Percentiles rank a stretch among this genome's conserved stretches.
Conservation (phyloP, 2,329 filamentous ascomycete species). For the Chalaropsis thielavioides region DNA sequence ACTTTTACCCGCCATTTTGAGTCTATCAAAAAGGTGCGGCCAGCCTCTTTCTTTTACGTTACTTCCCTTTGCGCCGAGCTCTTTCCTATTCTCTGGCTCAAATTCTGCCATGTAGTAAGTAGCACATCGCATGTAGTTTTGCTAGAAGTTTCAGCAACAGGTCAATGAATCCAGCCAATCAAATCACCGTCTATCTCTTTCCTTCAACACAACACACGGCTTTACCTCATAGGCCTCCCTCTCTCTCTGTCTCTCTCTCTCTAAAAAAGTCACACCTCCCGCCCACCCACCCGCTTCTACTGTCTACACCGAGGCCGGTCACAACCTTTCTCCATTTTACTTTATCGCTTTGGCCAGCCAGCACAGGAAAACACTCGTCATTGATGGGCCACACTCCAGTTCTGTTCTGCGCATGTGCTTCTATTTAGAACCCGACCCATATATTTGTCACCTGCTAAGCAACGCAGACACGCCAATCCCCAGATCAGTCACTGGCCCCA, state of each 20-base stretch:
- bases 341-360: not conserved
- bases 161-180: not conserved
- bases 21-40: constrained; percentile 10
- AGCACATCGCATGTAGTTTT: too few relatives aligned
- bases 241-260: not conserved
- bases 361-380: not conserved
- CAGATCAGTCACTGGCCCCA: not conserved
- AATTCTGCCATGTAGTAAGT: not conserved
- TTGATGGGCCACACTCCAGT: not conserved
- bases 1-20: constrained; percentile 14
- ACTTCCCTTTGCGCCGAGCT: not conserved
- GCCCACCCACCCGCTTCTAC: not conserved
- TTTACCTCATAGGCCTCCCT: not conserved
- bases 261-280: not conserved
- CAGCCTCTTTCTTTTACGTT: constrained; percentile 13
- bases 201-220: not conserved
- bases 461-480: not conserved
- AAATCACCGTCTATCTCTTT: not conserved
- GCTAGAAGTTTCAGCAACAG: not conserved
- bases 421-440: not conserved
- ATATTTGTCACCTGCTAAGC: not conserved
- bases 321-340: not conserved
- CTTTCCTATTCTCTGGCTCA: not conserved
- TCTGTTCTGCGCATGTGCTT: not conserved
- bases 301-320: not conserved